Evolutionary conservation across 805 yeast genomes (phyloP), one percentile per base, ranked within the genome.

Genomic region (Kodamaea fukazawae): DNA sequence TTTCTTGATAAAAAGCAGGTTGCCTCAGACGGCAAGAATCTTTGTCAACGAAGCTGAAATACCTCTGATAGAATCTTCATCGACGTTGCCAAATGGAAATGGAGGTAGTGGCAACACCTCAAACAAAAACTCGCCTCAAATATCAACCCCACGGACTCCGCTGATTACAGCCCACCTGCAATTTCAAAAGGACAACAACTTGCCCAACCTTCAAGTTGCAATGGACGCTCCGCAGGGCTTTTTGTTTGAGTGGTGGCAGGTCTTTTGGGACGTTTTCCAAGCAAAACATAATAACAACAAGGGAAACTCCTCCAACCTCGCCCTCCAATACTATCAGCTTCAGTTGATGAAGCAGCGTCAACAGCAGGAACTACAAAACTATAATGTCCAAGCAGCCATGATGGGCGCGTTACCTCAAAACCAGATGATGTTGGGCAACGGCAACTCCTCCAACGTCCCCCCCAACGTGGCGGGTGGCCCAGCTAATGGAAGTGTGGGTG

Each of bases 191-290:
- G 70, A 66, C 6, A 58, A 64, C 41, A 75, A 71, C 36, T 56
- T 79, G 7, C 79, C 83, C 1, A 66, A 67, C 11, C 56, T 78
- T 26, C 63, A 67, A 15, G 71, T 81, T 54, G 67, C 79, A 8
- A 76, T 85, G 74, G 93, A 88, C 54, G 83, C 95, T 2, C 93
- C 95, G 0, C 86, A 83, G 51, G 93, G 96, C 5, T 89, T 87
- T 54, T 64, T 89, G 16, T 82, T 78, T 53, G 97, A 90, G 59
- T 89, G 97, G 97, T 89, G 96, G 96, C 88, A 81, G 67, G 80
- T 90, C 12, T 90, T 89, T 58, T 90, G 96, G 96, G 96, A 89
- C 57, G 81, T 88, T 20, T 86, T 83, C 61, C 85, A 85, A 54
- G 95, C 95, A 2, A 74, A 88, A 50, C 42, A 39, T 13, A 79